phyloP scores from a whole-genome alignment of 345 rosid genomes.

The Trapa bicornis region DNA sequence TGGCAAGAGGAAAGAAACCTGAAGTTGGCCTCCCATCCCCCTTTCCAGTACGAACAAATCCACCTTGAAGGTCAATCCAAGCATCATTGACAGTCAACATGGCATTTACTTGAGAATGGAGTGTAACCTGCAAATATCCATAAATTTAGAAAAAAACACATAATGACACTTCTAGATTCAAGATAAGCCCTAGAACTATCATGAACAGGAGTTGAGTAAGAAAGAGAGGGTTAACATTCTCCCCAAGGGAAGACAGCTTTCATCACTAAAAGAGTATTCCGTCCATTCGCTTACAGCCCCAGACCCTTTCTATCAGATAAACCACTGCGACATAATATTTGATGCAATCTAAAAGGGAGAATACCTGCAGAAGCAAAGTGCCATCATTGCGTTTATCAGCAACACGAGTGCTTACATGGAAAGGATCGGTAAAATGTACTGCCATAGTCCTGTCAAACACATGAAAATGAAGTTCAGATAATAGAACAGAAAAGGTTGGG shows the following conservation, averaged over 20 bases:
- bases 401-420: conserved; percentile 72
- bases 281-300: not conserved
- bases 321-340: not conserved
- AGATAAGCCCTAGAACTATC: not conserved
- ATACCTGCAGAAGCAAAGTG: conserved; percentile 78
- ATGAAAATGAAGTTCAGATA: conserved; percentile 9
- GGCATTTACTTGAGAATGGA: conserved; percentile 88
- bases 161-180: not conserved
- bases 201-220: not conserved
- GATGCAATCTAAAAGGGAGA: conserved; percentile 3
- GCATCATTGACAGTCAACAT: conserved; percentile 66
- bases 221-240: not conserved
- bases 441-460: conserved; percentile 62
- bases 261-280: not conserved
- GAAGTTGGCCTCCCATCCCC: conserved; percentile 72
- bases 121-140: conserved; percentile 43
- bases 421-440: conserved; percentile 89
- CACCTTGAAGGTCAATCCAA: conserved; percentile 93
- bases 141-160: not conserved
- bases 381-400: conserved; percentile 78
- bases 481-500: not conserved
- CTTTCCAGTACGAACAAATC: conserved; percentile 57
- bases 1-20: conserved; percentile 64
- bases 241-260: not conserved
- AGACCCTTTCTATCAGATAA: not conserved